Evolutionary conservation across 169 alveolate genomes (phyloP).

Genomic region (Condylostoma magnum): DNA sequence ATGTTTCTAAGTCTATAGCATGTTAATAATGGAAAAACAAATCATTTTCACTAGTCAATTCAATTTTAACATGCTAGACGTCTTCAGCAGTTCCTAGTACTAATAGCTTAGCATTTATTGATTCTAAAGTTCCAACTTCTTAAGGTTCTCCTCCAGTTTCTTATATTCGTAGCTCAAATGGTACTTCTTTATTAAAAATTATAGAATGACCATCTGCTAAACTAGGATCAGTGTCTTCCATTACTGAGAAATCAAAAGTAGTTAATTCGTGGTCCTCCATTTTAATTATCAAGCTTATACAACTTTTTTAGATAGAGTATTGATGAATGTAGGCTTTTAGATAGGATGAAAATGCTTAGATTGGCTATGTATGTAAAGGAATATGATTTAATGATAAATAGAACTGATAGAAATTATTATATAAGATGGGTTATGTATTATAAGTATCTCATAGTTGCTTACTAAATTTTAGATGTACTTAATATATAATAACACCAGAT

Average conservation of each 20-base stretch:
- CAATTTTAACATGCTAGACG: constrained; percentile 85
- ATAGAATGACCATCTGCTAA: constrained; percentile 87
- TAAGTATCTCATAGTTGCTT: too few relatives aligned
- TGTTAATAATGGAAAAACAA: constrained; percentile 93
- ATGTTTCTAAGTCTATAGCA: constrained; percentile 49
- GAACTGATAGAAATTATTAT: too few relatives aligned
- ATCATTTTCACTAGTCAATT: constrained; percentile 91
- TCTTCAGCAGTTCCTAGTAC: constrained; percentile 79
- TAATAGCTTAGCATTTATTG: constrained; percentile 83
- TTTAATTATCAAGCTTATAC: background rate
- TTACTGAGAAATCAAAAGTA: constrained; percentile 83
- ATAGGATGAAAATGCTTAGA: too few relatives aligned
- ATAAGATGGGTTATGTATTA: too few relatives aligned
- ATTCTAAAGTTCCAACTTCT: constrained; percentile 88
- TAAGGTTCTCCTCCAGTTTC: constrained; percentile 63
- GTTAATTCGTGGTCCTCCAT: background rate
- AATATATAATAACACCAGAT: too few relatives aligned
- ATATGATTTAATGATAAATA: too few relatives aligned
- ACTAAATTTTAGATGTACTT: too few relatives aligned
- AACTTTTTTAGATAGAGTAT: too few relatives aligned
- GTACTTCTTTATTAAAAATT: constrained; percentile 89
- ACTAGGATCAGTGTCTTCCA: constrained; percentile 93
- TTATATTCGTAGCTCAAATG: constrained; percentile 89
- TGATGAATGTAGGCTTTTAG: too few relatives aligned
- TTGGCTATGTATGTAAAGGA: too few relatives aligned